Base-by-base conservation (phyloP, 208 protist genomes). In the Crithidia expoeki region DNA sequence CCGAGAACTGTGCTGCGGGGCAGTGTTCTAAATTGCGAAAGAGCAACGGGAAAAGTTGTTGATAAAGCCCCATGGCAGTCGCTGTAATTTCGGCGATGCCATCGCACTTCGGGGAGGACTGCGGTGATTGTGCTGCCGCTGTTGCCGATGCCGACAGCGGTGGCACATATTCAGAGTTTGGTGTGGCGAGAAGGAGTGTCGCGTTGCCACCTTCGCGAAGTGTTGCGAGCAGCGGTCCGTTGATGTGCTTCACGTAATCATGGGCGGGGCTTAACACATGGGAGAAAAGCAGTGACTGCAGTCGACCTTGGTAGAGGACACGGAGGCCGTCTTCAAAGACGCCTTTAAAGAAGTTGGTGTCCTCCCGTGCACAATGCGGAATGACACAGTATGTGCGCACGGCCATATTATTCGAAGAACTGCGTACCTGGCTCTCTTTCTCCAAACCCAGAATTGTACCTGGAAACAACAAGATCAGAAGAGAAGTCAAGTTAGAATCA, bases 321-420 rank as follows among this genome's bases (percentile, higher is more conserved):
- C 83, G 82, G 9, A 91, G 25, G 25, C 83, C 83, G 42, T 95
- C 87, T 27, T 93, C 87, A 51, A 87, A 92, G 36, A 95, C 90
- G 38, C 72, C 90, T 25, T 92, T 81, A 64, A 90, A 95, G 70
- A 88, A 92, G 47, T 42, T 36, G 11, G 76, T 70, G 38, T 80
- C 74, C n/a, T 78, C 76, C 9, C 88, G 90, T 34, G 82, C 84
- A n/a, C 68, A 55, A 51, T 86, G 84, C 9, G 86, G 83, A 28
- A 94, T 90, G 32, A 94, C 76, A 70, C 89, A 94, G 60, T 86
- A 89, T 10, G 85, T 84, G n/a, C 81, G 78, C 55, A 90, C 82
- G 3, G 59, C 61, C 51, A 73, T 70, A 16, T 14, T 49, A 38
- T 52, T 42, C n/a, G 32, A 40, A 23, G 28, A 36, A n/a, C n/a